Percentiles rank a stretch among this genome's conserved stretches.
These are phyloP conservation scores for Lithohypha guttulata DNA, from an alignment of 2,329 filamentous ascomycete genomes.

Conservation along the genomic window DNA sequence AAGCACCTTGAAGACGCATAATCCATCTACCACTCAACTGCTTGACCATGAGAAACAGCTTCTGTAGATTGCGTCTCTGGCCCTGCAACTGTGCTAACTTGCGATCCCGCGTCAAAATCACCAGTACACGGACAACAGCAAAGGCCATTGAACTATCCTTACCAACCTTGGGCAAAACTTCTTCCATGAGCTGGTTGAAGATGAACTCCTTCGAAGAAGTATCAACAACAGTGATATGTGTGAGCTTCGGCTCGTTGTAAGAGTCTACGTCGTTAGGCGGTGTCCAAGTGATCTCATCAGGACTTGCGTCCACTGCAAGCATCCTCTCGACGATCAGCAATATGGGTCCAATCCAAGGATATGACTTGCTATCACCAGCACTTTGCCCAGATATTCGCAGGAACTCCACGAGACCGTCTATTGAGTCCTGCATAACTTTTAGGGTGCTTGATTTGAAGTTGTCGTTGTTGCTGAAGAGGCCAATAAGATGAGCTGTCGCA, in stretches of 20 bases:
- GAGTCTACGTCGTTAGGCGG: conserved; percentile 38
- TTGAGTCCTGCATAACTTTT: conserved; percentile 59
- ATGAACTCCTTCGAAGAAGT: conserved; percentile 58
- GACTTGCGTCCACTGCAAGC: conserved; percentile 79
- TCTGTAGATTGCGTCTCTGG: conserved; percentile 79
- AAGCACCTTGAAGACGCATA: conserved; percentile 57
- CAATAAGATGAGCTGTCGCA: conserved; percentile 84
- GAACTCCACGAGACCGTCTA: conserved; percentile 66
- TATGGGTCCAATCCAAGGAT: conserved; percentile 85
- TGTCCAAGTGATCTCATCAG: conserved; percentile 52
- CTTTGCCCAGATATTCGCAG: conserved; percentile 50
- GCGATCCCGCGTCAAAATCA: conserved; percentile 74
- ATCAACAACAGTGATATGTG: conserved; percentile 50
- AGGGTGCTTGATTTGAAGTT: conserved; percentile 72
- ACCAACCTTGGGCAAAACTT: conserved; percentile 72
- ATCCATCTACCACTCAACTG: conserved; percentile 74
- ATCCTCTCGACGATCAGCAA: conserved; percentile 82
- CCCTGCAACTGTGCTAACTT: conserved; percentile 64
- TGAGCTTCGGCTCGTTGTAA: conserved; percentile 45
- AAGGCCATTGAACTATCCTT: conserved; percentile 79
- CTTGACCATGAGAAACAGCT: conserved; percentile 89
- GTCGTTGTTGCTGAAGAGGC: conserved; percentile 68
- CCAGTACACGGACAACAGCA: conserved; percentile 70
- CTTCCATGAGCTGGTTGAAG: conserved; percentile 67
- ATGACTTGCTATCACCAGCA: conserved; percentile 58